These are phyloP conservation scores for Dendrobium huoshanense DNA, from an alignment of 106 monocot genomes.

Conservation along the genomic window DNA sequence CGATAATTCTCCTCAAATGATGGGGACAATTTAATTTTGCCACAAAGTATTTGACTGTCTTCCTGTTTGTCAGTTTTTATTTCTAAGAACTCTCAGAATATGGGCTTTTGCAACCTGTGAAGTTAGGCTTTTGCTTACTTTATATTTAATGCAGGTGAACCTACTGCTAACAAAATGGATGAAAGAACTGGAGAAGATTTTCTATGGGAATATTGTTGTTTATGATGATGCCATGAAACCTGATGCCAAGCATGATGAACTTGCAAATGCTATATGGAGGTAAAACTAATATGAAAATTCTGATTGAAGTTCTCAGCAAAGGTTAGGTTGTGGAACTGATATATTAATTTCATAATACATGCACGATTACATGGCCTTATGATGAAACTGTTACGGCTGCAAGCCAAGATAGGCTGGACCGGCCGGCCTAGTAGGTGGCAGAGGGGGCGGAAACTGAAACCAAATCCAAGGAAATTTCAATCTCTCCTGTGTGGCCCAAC, in stretches of 20 bases:
- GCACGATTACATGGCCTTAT: not conserved
- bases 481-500: too few species aligned
- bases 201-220: constrained; percentile 90
- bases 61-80: not conserved
- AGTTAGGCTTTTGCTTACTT: not conserved
- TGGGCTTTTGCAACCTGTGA: not conserved
- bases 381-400: not conserved
- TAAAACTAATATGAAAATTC: constrained; percentile 15
- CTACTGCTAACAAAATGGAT: constrained; percentile 93
- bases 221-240: constrained; percentile 78
- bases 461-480: too few species aligned
- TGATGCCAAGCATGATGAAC: constrained; percentile 75
- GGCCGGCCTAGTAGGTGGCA: too few species aligned
- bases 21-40: not conserved
- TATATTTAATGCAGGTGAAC: constrained; percentile 53
- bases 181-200: constrained; percentile 98
- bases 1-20: too few species aligned
- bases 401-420: too few species aligned
- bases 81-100: not conserved
- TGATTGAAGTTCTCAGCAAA: not conserved
- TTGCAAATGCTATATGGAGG: constrained; percentile 88
- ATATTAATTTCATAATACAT: not conserved
- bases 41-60: not conserved
- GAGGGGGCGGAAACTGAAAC: too few species aligned
- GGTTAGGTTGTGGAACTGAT: not conserved